Base-by-base conservation (phyloP, 2,329 filamentous ascomycete genomes). In the Trichoderma sp. region DNA sequence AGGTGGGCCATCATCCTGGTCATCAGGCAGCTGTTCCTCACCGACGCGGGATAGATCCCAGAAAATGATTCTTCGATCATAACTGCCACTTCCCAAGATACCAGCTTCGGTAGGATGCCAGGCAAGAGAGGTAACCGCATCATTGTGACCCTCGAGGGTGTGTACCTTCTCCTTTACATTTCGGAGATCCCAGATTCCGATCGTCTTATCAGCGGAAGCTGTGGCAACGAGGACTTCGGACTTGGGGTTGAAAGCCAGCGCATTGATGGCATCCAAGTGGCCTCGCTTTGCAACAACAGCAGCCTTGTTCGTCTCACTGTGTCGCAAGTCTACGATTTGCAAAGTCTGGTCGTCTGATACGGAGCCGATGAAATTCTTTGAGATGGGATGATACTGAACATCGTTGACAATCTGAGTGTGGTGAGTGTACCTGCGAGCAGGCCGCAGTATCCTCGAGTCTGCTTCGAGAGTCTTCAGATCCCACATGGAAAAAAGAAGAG, bases 301-400 rank as follows among this genome's bases (percentile, higher is more conserved):
- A 0, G 94, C 91, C 78, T 89, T 90, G 77, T 90, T 91, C 73
- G 88, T 92, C 74, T 91, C 89, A 35, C 88, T 82, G 81, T 90
- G 89, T 80, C 97, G 93, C n/a, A 93, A 89, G 83, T 99, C 97
- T 76, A 98, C 89, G 76, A 99, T 93, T 84, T 98, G 94, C 77
- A 98, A 91, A 8, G 95, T 98, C 79, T 97, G 89, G 83, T 99
- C 97, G 83, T 99, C 97, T 4, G 97, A 98, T 4, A 98, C 97
- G 18, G 94, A 96, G 77, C 96, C 97, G 77, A 99, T 94, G 78
- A 97, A 92, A 79, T 92, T 92, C 80, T 91, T 92, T 78, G 96
- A 94, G 60, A 95, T 90, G 9, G 96, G 95, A 80, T 98, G 96
- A 82, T 97, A 95, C 85, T 98, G 95, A 38, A 99, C 95, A 81